Conservation (phyloP, 345 rosid genomes). For the Populus alba region DNA sequence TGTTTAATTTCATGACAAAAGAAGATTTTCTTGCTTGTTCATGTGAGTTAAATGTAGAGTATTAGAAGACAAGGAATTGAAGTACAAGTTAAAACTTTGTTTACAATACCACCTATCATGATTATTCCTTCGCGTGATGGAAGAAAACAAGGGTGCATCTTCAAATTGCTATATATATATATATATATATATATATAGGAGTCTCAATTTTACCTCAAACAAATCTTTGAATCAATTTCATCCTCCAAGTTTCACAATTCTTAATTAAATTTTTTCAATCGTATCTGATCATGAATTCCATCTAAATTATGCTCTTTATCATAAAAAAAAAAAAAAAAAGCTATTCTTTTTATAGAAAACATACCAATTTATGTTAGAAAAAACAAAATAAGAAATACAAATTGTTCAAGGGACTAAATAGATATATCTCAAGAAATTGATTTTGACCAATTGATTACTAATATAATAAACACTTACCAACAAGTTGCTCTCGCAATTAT, state of each 20-base stretch:
- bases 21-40: background rate
- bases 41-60: background rate
- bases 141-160: background rate
- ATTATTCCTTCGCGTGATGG: background rate
- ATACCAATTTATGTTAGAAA: no score
- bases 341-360: no score
- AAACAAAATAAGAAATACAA: background rate
- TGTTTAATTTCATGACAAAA: background rate
- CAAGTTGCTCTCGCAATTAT: constrained; percentile 15
- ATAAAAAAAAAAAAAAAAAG: no score
- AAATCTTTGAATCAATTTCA: background rate
- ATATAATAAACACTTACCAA: background rate
- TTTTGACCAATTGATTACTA: background rate
- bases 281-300: background rate
- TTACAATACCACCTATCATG: background rate
- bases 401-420: background rate
- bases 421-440: background rate
- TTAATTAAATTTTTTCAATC: no score
- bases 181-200: no score
- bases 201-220: background rate
- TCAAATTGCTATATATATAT: no score
- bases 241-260: background rate
- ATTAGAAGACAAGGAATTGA: background rate
- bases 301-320: background rate
- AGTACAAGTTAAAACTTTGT: background rate